Percentiles rank a stretch among this genome's conserved stretches.
These are phyloP conservation scores for Cnidoscolus chayamansa DNA, from an alignment of 441 rosid genomes.

Conservation along the genomic window DNA sequence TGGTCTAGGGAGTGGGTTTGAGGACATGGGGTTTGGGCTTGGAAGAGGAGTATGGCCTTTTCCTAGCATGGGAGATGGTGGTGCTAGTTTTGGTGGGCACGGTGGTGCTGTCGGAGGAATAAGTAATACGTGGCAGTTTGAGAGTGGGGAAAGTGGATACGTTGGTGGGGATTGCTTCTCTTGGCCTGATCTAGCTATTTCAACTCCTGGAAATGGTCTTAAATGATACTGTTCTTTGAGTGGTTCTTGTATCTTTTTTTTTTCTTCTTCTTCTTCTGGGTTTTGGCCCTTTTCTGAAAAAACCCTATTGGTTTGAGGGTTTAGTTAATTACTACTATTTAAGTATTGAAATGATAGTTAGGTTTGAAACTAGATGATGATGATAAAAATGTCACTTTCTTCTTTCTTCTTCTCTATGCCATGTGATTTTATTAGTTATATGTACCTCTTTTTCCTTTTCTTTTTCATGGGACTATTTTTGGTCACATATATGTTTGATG, in stretches of 20 bases:
- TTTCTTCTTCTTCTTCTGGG: not conserved
- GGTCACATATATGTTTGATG: too few relatives aligned
- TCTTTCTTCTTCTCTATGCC: not conserved
- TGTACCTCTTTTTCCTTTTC: not conserved
- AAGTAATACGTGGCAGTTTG: conserved; percentile 69
- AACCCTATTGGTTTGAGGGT: not conserved
- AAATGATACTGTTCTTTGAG: conserved; percentile 35
- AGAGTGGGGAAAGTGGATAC: conserved; percentile 58
- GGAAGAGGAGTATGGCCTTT: conserved; percentile 77
- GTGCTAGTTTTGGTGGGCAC: conserved; percentile 19
- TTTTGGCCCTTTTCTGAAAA: not conserved
- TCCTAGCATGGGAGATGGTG: conserved; percentile 42
- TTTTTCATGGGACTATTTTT: not conserved
- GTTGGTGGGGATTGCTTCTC: conserved; percentile 63
- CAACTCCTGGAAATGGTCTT: conserved; percentile 68
- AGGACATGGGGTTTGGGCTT: conserved; percentile 63
- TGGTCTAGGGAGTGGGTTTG: conserved; percentile 58
- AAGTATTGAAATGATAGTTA: not conserved
- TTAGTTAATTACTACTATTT: not conserved
- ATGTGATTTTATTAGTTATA: not conserved
- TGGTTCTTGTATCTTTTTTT: too few relatives aligned
- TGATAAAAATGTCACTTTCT: not conserved
- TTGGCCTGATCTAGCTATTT: conserved; percentile 86
- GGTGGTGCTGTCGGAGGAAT: conserved; percentile 18
- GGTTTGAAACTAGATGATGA: conserved; percentile 1